Base-by-base conservation (phyloP, 495 filamentous ascomycete species). In the Aspergillus indologenus region DNA sequence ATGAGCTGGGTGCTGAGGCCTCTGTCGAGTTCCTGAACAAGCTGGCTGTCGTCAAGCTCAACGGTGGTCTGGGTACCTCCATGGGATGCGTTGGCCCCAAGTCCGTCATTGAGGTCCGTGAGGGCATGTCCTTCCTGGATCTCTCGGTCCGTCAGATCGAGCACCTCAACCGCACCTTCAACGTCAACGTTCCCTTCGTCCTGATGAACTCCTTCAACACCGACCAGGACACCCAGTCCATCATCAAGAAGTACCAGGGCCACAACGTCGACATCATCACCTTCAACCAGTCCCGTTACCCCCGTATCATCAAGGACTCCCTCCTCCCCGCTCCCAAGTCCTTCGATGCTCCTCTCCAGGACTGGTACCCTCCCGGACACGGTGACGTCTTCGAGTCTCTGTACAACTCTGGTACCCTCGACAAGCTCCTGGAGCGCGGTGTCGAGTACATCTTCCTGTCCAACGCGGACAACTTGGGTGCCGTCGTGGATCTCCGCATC, bases 191-290 rank as follows among this genome's bases (percentile, higher is more conserved):
- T 20, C 94, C 94, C 45, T 97, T 99, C 79, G 88, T 99, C 62
- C 85, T 99, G 70, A 99, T 99, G 94, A 99, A 99, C 86, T 98
- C 94, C 56, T 99, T 99, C 89, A 99, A 99, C 84, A 99, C 94
- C 71, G 91, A 98, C 75, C 87, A 93, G 67, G 94, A 99, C 72
- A 99, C 94, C 59, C 88, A 90, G 64, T 94, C 90, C 73, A 99
- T 99, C 79, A 99, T 99, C 80, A 98, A 98, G 87, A 99, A 99
- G 81, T 99, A 99, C 79, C 93, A 99, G 80, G 95, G 94, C 62
- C 95, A 99, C 85, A 96, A 96, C 68, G 93, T 99, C 66, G 93
- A 98, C 74, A 96, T 99, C 72, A 83, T 97, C 72, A 99, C 94
- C 71, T 99, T 99, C 89, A 99, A 99, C 83, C 94, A 99, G 81